These are phyloP conservation scores for Musa acuminata DNA, from an alignment of 176 grass and related monocot genomes.

Conservation along the genomic window DNA sequence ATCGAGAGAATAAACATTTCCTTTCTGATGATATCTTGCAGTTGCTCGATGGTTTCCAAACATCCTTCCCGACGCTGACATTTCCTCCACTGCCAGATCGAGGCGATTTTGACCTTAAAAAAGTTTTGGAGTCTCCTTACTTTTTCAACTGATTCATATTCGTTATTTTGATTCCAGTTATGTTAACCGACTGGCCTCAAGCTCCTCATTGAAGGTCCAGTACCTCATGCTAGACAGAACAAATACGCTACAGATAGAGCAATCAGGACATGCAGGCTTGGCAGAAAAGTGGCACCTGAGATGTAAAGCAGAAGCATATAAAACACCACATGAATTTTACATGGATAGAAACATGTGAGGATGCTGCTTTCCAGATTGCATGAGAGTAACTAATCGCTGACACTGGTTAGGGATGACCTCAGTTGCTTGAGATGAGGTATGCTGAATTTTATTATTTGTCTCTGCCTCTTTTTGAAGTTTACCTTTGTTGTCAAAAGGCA, in stretches of 20 bases:
- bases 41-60: constrained; percentile 71
- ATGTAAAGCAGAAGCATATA: too few relatives aligned
- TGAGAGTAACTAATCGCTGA: neutral
- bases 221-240: neutral
- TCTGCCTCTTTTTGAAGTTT: too few relatives aligned
- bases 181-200: neutral
- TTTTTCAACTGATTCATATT: constrained; percentile 64
- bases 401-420: neutral
- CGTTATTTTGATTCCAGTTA: neutral
- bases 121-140: constrained; percentile 72
- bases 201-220: neutral
- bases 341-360: neutral
- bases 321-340: neutral
- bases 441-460: too few relatives aligned
- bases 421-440: neutral
- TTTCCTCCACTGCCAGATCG: constrained; percentile 76
- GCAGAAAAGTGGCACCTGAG: too few relatives aligned
- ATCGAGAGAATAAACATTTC: constrained; percentile 4
- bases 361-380: neutral
- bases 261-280: neutral
- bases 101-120: constrained; percentile 60
- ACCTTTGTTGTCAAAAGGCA: too few relatives aligned
- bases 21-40: constrained; percentile 28
- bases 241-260: neutral
- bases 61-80: constrained; percentile 41